These are phyloP conservation scores for Chrysoporthe cubensis DNA, from an alignment of 2,329 filamentous ascomycete species.

Conservation along the genomic window DNA sequence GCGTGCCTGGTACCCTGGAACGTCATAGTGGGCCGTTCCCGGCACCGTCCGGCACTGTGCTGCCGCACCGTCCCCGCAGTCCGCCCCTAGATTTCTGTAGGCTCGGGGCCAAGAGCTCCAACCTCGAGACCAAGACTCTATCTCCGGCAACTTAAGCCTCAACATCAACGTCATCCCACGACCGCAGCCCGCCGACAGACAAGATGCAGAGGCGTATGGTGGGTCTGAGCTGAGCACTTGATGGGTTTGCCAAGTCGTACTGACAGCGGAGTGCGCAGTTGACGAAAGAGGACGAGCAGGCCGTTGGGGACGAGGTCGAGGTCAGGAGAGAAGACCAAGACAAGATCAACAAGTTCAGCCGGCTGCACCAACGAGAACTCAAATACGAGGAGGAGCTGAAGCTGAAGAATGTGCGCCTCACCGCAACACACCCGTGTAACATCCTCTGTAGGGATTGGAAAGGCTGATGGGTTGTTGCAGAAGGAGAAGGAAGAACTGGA, in stretches of 20 bases:
- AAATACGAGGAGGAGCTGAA: constrained; percentile 79
- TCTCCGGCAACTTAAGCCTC: constrained; percentile 1
- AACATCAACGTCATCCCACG: background rate
- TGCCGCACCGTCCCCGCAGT: constrained; percentile 26
- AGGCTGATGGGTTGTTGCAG: constrained; percentile 50
- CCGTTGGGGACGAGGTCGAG: constrained; percentile 80
- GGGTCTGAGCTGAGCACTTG: constrained; percentile 31
- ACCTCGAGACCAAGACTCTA: background rate
- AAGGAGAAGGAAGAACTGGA: constrained; percentile 99
- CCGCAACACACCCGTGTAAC: background rate
- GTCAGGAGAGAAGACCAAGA: constrained; percentile 97
- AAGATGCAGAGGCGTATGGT: constrained; percentile 65
- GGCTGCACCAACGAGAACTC: constrained; percentile 85
- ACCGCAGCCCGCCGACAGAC: constrained; percentile 6
- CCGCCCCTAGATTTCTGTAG: too few species aligned
- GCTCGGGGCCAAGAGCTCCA: constrained; percentile 2
- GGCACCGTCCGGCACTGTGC: constrained; percentile 7
- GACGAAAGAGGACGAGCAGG: constrained; percentile 88
- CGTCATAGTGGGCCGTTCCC: constrained; percentile 16
- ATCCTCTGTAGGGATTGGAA: background rate
- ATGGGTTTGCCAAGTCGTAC: background rate
- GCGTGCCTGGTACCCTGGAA: background rate
- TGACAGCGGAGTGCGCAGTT: constrained; percentile 60
- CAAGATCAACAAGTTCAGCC: constrained; percentile 98
- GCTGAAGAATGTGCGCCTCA: constrained; percentile 70